These are phyloP conservation scores for Vigna unguiculata DNA, from an alignment of 306 rosid genomes.

Conservation along the genomic window DNA sequence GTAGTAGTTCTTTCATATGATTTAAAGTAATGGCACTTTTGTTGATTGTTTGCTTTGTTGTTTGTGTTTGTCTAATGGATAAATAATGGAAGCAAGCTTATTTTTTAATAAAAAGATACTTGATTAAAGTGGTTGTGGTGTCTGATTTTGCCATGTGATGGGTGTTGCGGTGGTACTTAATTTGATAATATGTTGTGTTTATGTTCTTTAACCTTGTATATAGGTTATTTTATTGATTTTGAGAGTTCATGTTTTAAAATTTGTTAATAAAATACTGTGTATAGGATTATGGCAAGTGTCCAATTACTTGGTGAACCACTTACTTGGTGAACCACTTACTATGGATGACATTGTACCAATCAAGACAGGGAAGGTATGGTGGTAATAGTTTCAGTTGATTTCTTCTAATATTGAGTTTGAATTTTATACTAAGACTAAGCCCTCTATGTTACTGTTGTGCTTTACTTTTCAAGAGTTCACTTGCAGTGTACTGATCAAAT, in stretches of 20 bases:
- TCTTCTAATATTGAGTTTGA: neutral
- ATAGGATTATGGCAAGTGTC: slow-evolving; percentile 99
- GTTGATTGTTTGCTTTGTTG: neutral
- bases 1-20: slow-evolving; percentile 1
- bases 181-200: neutral
- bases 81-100: neutral
- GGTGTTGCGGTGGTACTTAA: neutral
- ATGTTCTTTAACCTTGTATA: neutral
- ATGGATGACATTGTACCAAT: slow-evolving; percentile 82
- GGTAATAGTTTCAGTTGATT: slow-evolving; percentile 2
- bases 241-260: slow-evolving; percentile 6
- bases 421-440: slow-evolving; percentile 1
- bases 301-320: slow-evolving; percentile 89
- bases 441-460: neutral
- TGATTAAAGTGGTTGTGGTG: neutral
- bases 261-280: slow-evolving; percentile 39
- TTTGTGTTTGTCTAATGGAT: neutral
- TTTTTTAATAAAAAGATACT: slow-evolving; percentile 2
- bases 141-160: slow-evolving; percentile 1
- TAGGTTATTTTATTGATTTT: slow-evolving; percentile 13
- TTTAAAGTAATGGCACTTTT: slow-evolving; percentile 3
- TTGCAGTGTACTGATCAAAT: slow-evolving; percentile 37
- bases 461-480: slow-evolving; percentile 26
- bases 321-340: slow-evolving; percentile 76
- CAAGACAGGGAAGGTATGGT: slow-evolving; percentile 87